Base-by-base conservation (phyloP, 1,284 basidiomycete species). In the Trametes versicolor region DNA sequence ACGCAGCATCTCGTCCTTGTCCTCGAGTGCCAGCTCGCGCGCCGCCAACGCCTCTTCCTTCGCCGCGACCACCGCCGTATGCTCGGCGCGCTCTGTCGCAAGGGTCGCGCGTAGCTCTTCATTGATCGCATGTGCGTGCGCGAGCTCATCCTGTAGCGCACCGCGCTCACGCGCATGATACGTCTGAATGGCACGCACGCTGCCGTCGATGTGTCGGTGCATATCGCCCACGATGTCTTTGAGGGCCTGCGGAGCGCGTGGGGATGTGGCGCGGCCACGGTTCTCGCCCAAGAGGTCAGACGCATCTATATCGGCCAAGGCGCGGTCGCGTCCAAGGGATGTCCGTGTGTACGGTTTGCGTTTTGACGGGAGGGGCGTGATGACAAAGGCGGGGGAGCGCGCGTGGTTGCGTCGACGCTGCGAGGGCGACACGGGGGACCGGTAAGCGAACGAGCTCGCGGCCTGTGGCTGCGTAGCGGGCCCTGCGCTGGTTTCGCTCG, bases 81-180 rank as follows among this genome's bases (percentile, higher is more conserved):
- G 34, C 34, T 53, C 55, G 19, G 19, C 19, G 34, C 56, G 55
- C 12, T 21, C 19, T 9, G 43, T 21, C n/a, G n/a, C 21, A 12
- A 62, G 53, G 4, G 50, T 25, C 8, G 50, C 41, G 9, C 36
- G 41, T 19, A 45, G 56, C 39, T 21, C 34, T 0, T 48, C 4
- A 12, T 19, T 17, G 13, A 25, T n/a, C 3, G 41, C 25, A 4
- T 37, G 61, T 8, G 48, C 62, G 23, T 39, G 48, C 10, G 49
- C 50, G 50, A 63, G 62, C 25, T 63, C 29, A 12, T 51, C 61
- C 25, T 36, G 54, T 4, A 62, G 12, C 39, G 48, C 34, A 0
- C 43, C 8, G 9, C 41, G 36, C 41, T 48, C 55, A 19, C 32
- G 49, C 29, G 49, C 10, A 27, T 51, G 25, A n/a, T 51, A 13